Percentiles rank a stretch among this genome's conserved stretches.
Conservation (phyloP, 139 green algal genomes). For the Coelastrella sp. region DNA sequence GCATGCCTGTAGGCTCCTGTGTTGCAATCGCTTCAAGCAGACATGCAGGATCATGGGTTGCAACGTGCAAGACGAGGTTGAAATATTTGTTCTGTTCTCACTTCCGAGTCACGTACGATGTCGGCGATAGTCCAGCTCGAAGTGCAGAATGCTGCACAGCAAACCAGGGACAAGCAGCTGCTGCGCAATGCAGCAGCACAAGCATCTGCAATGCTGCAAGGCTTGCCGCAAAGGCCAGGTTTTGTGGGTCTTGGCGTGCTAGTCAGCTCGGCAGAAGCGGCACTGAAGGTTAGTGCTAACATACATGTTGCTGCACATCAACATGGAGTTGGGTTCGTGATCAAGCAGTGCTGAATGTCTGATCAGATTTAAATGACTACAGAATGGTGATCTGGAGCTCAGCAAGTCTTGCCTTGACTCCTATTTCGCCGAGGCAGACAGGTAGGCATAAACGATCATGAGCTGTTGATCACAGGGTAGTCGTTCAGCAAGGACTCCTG, state of each 20-base stretch:
- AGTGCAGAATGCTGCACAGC: constrained; percentile 1
- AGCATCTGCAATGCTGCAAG: not conserved
- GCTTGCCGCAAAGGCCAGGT: not conserved
- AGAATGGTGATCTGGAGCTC: not conserved
- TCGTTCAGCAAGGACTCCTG: too few species aligned
- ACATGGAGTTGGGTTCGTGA: not conserved
- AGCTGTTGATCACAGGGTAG: too few species aligned
- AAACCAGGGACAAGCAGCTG: not conserved
- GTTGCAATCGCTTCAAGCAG: too few species aligned
- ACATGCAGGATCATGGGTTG: not conserved
- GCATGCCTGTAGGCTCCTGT: too few species aligned
- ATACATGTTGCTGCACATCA: not conserved
- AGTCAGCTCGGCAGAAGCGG: not conserved
- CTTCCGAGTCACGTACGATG: not conserved
- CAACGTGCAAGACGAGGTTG: not conserved
- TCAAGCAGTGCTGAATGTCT: not conserved
- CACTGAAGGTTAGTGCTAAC: not conserved
- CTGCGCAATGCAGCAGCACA: not conserved
- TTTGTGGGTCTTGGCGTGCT: not conserved
- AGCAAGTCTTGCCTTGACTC: not conserved
- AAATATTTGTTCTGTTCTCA: not conserved
- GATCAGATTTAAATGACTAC: not conserved
- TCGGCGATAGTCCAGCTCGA: not conserved
- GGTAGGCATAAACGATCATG: not conserved
- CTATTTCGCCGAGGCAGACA: constrained; percentile 12